These are phyloP conservation scores for Trichoderma brevicompactum DNA, from an alignment of 2,329 filamentous ascomycete genomes.

Conservation along the genomic window DNA sequence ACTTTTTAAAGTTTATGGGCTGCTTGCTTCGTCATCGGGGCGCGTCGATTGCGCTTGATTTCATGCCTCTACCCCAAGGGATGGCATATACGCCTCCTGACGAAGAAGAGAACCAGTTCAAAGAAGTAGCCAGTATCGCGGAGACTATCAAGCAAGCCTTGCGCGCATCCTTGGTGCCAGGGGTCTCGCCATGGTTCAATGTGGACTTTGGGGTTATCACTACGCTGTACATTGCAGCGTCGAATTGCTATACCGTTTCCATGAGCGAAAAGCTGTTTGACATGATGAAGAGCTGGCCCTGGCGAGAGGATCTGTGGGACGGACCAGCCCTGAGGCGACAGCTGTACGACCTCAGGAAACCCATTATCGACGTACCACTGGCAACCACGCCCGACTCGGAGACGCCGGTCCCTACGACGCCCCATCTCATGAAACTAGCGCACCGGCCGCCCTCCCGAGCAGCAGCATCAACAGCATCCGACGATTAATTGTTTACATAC, in stretches of 20 bases:
- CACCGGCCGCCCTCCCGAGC: conserved; percentile 13
- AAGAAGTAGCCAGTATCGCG: conserved; percentile 28
- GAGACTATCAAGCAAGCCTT: conserved; percentile 18
- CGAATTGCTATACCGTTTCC: conserved; percentile 24
- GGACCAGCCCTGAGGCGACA: conserved; percentile 30
- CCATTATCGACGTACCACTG: conserved; percentile 12
- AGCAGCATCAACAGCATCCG: not conserved
- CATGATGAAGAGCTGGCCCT: conserved; percentile 31
- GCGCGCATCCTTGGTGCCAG: not conserved
- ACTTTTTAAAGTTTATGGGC: conserved; percentile 24
- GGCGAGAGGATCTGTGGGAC: conserved; percentile 33
- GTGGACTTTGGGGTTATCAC: conserved; percentile 32
- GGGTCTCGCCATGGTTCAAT: conserved; percentile 23
- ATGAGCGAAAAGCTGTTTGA: conserved; percentile 25
- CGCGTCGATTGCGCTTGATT: conserved; percentile 21
- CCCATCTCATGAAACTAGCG: conserved; percentile 19
- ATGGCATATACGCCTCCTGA: conserved; percentile 14
- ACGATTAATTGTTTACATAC: not conserved
- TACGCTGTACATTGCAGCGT: conserved; percentile 29
- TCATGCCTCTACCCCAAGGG: conserved; percentile 3
- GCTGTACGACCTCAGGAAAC: conserved; percentile 23
- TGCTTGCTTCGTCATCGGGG: conserved; percentile 29
- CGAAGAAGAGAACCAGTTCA: conserved; percentile 23
- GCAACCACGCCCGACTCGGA: conserved; percentile 18
- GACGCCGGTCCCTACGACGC: conserved; percentile 21